phyloP scores from a whole-genome alignment of 2,329 filamentous ascomycete species.

The Tolypocladium nubicola region DNA sequence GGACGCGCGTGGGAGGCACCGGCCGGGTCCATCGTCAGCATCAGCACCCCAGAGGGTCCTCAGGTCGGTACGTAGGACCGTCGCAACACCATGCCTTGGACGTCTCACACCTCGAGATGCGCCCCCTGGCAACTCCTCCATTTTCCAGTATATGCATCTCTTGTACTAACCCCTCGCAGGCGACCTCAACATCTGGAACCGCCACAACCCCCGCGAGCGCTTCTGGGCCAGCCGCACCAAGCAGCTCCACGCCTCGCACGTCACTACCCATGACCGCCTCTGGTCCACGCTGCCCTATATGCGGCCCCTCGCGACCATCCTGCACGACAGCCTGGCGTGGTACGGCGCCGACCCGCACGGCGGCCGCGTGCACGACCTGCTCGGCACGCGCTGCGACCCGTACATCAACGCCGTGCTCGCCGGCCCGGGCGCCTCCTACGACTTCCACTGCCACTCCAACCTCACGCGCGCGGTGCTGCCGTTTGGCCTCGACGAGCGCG shows the following conservation, averaged over 20 bases:
- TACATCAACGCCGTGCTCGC: constrained; percentile 69
- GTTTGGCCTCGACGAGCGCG: constrained; percentile 57
- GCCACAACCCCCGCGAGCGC: constrained; percentile 63
- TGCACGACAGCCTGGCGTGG: constrained; percentile 52
- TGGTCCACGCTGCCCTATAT: constrained; percentile 74
- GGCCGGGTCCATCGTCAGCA: constrained; percentile 56
- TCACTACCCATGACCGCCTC: constrained; percentile 59
- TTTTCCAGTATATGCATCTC: not conserved
- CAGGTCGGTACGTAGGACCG: constrained; percentile 49
- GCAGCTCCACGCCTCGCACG: constrained; percentile 68
- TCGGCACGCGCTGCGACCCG: constrained; percentile 76
- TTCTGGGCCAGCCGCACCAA: constrained; percentile 76
- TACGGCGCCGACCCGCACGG: constrained; percentile 54
- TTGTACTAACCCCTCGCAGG: constrained; percentile 26
- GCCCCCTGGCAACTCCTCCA: not conserved
- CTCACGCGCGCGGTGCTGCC: constrained; percentile 61
- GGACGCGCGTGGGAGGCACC: constrained; percentile 63
- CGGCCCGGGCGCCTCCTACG: constrained; percentile 48
- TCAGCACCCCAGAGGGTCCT: constrained; percentile 66
- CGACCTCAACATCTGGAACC: constrained; percentile 75
- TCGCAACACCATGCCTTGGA: not conserved
- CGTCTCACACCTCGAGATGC: not conserved
- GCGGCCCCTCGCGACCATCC: constrained; percentile 62
- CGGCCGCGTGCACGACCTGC: constrained; percentile 62
- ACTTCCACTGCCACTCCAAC: constrained; percentile 80